phyloP scores from a whole-genome alignment of 2,329 filamentous ascomycete genomes.

The Akanthomyces uredinophilus region DNA sequence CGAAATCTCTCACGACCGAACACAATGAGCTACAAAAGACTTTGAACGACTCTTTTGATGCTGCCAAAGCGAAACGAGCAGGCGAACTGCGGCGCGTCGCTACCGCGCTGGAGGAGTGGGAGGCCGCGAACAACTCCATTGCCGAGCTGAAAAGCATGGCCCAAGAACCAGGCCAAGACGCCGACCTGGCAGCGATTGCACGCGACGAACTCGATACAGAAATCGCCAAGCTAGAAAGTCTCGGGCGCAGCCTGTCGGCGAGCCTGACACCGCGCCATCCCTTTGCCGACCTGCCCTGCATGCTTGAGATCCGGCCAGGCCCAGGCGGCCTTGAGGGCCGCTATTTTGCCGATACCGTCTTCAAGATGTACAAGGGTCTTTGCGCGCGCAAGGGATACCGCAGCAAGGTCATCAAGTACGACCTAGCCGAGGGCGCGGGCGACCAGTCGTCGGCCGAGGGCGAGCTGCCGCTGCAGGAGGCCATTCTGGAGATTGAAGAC shows the following conservation, averaged over 20 bases:
- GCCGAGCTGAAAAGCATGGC: slow-evolving; percentile 49
- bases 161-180: slow-evolving; percentile 42
- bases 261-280: slow-evolving; percentile 83
- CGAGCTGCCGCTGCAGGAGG: slow-evolving; percentile 74
- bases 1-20: slow-evolving; percentile 52
- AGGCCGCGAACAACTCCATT: slow-evolving; percentile 48
- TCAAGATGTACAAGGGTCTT: slow-evolving; percentile 84
- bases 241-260: slow-evolving; percentile 65
- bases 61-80: slow-evolving; percentile 51
- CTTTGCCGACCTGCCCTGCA: slow-evolving; percentile 82
- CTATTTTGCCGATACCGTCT: slow-evolving; percentile 80
- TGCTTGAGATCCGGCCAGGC: slow-evolving; percentile 87
- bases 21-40: slow-evolving; percentile 48
- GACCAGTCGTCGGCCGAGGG: slow-evolving; percentile 47
- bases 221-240: slow-evolving; percentile 51
- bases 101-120: slow-evolving; percentile 53
- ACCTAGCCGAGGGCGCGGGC: slow-evolving; percentile 62
- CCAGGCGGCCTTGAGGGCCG: slow-evolving; percentile 88
- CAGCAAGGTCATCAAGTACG: slow-evolving; percentile 70
- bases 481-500: slow-evolving; percentile 75
- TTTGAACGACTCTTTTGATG: slow-evolving; percentile 51
- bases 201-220: slow-evolving; percentile 75
- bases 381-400: slow-evolving; percentile 66
- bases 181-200: slow-evolving; percentile 72
- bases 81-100: slow-evolving; percentile 58